Evolutionary conservation across 1,284 basidiomycete genomes (phyloP), one percentile per base, ranked within the genome.

Genomic region (Blastosporella zonata): DNA sequence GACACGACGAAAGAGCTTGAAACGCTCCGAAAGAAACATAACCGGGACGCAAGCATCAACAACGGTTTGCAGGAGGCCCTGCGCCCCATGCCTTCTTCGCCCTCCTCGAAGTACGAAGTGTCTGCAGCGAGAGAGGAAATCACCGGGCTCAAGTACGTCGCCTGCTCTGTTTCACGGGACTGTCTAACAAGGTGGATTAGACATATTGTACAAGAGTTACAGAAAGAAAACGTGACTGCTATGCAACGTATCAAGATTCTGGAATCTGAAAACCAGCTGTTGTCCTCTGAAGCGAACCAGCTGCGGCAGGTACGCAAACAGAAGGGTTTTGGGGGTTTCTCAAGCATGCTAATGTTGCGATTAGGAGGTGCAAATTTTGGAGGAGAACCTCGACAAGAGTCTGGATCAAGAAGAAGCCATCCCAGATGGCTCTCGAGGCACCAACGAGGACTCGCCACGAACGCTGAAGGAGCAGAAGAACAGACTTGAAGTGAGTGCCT

Each of bases 141-240:
- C 50, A 83, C 75, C 15, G 88, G 88, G 8, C 75, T 91, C 40
- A 91, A 90, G 88, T 90, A 63, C 17, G 76, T 63, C 6, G 12
- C 34, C 29, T 35, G 18, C 33, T 33, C 46, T 31, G 34, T 47
- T 35, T 46, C n/a, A 17, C 12, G 33, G 23, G 8, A 20, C n/a
- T 17, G 23, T 27, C 46, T 33, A 44, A 46, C 45, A 56, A 47
- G 52, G n/a, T 17, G 43, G 12, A 20, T 17, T 49, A 90, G 87
- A 65, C 87, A 92, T 62, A 91, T 97, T 58, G 82, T 96, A 21
- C 86, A 90, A 60, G 88, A 93, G 60, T 73, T 96, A 37, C 88
- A 90, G 62, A 84, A 88, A 57, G 93, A 96, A 68, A 90, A 83
- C 58, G 65, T 79, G 3, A 69, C 76, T n/a, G 66, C 82, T 7